Evolutionary conservation across 306 rosid species (phyloP), one percentile per base, ranked within the genome.

Genomic region (Sicyos baderoa): DNA sequence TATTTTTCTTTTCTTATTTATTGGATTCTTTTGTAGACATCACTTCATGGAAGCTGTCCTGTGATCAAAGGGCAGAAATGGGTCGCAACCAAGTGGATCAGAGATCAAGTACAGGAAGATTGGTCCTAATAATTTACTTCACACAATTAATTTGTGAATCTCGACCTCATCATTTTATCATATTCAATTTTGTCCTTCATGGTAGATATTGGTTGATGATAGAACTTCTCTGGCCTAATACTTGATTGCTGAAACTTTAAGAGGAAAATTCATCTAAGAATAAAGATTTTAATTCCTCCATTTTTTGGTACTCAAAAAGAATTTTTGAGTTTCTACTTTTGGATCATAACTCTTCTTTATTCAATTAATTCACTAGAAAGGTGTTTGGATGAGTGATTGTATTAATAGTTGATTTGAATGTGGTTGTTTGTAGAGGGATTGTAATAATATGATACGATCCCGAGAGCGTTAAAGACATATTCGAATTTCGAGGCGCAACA

Each of bases 81-180:
- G 97, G 96, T 90, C 45, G 91, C 90, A 8, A 88, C 96, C 17
- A 94, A 90, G 84, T 90, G 99, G 97, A 77, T 94, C 54, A 80
- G 96, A 77, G 83, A 94, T 81, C 88, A 88, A 78, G 67, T 27
- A 25, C 73, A 61, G 13, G 67, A 78, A 7, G 83, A 85, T 68
- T 82, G 78, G 69, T 35, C 56, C 13, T 47, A 6, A 44, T 49
- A 47, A 7, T 25, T 47, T 22, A 48, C 18, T 48, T 21, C 17
- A 22, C 4, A 8, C 6, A 1, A 29, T 50, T 45, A 40, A 12
- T 12, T 21, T 18, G 17, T 18, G 42, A 63, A 63, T 63, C 17
- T 63, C 69, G 2, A 12, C 11, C 68, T 18, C 50, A 63, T 63
- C 18, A 42, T 19, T 18, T 12, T 5, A 21, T 65, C 19, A 6